Evolutionary conservation across 495 filamentous ascomycete genomes (phyloP).

Genomic region (Penicillium tannophilum): DNA sequence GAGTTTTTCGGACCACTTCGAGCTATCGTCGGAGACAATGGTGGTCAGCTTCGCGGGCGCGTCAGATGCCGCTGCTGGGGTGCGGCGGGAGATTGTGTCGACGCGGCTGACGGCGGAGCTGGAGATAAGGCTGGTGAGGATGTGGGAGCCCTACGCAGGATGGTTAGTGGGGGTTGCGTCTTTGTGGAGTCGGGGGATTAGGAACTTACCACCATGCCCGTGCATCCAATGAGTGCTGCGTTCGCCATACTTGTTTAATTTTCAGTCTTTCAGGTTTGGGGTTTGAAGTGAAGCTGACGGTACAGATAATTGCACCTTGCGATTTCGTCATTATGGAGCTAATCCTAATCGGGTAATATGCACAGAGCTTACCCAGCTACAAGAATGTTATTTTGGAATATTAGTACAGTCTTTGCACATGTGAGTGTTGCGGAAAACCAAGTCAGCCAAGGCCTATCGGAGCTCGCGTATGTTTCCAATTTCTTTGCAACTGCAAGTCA

Average conservation of each 20-base stretch:
- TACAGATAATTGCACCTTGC: neutral
- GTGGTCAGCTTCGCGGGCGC: slow-evolving; percentile 45
- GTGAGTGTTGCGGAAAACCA: too few relatives aligned
- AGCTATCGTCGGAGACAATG: slow-evolving; percentile 45
- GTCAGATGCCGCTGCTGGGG: slow-evolving; percentile 31
- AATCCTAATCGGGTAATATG: slow-evolving; percentile 2
- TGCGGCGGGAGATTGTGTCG: slow-evolving; percentile 51
- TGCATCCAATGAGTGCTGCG: slow-evolving; percentile 48
- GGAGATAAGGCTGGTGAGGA: slow-evolving; percentile 48
- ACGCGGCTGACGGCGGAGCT: slow-evolving; percentile 41
- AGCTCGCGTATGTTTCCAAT: too few relatives aligned
- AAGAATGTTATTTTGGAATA: too few relatives aligned
- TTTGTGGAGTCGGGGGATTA: neutral
- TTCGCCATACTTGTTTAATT: slow-evolving; percentile 34
- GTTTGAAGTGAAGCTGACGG: neutral
- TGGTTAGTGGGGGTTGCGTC: slow-evolving; percentile 5
- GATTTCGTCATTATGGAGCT: slow-evolving; percentile 18
- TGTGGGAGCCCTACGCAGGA: slow-evolving; percentile 44
- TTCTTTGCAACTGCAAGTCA: too few relatives aligned
- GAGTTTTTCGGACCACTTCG: slow-evolving; percentile 60
- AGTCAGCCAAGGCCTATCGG: too few relatives aligned
- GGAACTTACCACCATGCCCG: slow-evolving; percentile 51
- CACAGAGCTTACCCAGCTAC: too few relatives aligned
- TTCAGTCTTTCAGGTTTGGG: neutral
- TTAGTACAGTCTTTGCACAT: too few relatives aligned